Percentiles rank a stretch among this genome's conserved stretches.
These are phyloP conservation scores for Neurospora pannonica DNA, from an alignment of 495 filamentous ascomycete genomes.

Conservation along the genomic window DNA sequence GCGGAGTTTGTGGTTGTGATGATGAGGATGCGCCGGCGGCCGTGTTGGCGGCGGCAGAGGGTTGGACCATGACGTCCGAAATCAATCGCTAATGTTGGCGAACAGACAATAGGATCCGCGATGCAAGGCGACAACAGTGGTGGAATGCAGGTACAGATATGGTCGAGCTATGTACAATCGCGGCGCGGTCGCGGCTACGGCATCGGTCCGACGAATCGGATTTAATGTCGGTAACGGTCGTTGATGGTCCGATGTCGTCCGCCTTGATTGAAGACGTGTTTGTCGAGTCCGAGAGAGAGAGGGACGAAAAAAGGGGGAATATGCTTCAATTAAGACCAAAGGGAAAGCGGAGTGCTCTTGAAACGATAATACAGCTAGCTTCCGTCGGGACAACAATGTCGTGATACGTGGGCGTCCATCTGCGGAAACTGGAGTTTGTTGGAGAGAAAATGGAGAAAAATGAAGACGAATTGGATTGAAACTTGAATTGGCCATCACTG, in stretches of 20 bases:
- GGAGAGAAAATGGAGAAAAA: background rate
- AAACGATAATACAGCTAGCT: background rate
- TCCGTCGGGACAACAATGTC: background rate
- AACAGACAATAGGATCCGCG: background rate
- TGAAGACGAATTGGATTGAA: background rate
- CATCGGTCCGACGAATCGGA: background rate
- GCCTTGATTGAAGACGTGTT: background rate
- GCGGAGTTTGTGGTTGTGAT: conserved; percentile 19
- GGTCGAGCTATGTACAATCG: background rate
- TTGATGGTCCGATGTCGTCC: background rate
- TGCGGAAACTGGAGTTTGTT: background rate
- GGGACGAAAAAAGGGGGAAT: background rate
- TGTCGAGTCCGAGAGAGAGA: background rate
- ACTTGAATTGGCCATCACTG: background rate
- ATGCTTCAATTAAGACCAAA: background rate
- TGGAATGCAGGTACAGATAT: background rate
- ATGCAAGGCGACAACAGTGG: background rate
- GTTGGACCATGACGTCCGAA: background rate
- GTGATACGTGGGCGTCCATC: background rate
- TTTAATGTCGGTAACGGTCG: background rate
- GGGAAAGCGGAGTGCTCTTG: background rate
- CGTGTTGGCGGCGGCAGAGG: background rate
- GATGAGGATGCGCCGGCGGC: conserved; percentile 2
- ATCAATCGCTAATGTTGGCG: background rate
- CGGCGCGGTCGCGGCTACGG: background rate